Evolutionary conservation across 139 green algal genomes (phyloP), one percentile per base, ranked within the genome.

Genomic region (Edaphochlamys debaryana): DNA sequence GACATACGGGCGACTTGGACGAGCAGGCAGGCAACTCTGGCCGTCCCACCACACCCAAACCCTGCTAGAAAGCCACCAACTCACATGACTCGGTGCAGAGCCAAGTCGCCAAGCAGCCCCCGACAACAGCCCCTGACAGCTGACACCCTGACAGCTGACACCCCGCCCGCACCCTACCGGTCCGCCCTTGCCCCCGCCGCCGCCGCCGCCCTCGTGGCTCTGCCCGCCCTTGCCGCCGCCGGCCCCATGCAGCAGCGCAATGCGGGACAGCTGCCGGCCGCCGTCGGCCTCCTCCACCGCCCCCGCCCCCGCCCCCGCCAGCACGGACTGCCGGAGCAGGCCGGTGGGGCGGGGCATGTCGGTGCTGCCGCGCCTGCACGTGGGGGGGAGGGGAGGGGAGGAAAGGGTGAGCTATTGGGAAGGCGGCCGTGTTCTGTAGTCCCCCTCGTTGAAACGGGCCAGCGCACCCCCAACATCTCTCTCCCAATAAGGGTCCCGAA

Each of bases 91-190:
- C 8, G 4, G 5, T 25, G 32, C 4, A 30, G 4, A 40, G 62
- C 25, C 30, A 63, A 63, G 60, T 13, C 4, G 13, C 29, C 4
- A 7, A 8, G 19, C 6, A 4, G 13, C 73, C 5, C 38, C 69
- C 73, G 60, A 37, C n/a, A 82, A 72, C 75, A 82, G 71, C 20
- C 37, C 60, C 60, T 60, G 60, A 62, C 72, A 56, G n/a, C 72
- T 62, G 38, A 69, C 54, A 41, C 19, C 60, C 20, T 56, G 56
- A 38, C 70, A 56, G 29, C 56, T 9, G 27, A 68, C 11, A 3
- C 30, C 32, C 27, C 23, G 22, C 25, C 32, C 36, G 48, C 50
- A 23, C 11, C 17, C 70, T 38, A 15, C 2, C 27, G 4, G 1
- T 7, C 41, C 38, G 1, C 22, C 52, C 54, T 34, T 48, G 37